phyloP scores from a whole-genome alignment of 306 rosid genomes.

The Dryas octopetala region DNA sequence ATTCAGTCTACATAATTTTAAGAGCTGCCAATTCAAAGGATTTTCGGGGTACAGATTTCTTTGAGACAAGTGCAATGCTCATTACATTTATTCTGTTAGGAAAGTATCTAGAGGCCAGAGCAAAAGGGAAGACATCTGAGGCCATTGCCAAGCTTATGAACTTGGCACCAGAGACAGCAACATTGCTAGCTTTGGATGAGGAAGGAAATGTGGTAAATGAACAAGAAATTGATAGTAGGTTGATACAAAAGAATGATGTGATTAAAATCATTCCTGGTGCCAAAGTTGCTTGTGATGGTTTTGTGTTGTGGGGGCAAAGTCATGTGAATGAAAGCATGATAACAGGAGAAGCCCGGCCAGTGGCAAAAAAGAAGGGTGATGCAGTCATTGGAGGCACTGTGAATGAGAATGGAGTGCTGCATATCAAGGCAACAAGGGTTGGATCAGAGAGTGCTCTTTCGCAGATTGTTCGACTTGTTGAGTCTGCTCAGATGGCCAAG shows the following conservation, averaged over 20 bases:
- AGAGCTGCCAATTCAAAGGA: conserved; percentile 55
- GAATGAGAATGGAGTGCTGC: conserved; percentile 83
- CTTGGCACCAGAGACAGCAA: conserved; percentile 70
- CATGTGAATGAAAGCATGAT: conserved; percentile 88
- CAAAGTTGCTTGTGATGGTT: conserved; percentile 75
- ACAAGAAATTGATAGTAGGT: conserved; percentile 53
- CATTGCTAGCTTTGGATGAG: conserved; percentile 43
- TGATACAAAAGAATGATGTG: conserved; percentile 72
- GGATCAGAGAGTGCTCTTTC: conserved; percentile 84
- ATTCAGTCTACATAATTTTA: conserved; percentile 61
- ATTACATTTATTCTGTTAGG: conserved; percentile 77
- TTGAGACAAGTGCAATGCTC: conserved; percentile 85
- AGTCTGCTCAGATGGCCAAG: conserved; percentile 89
- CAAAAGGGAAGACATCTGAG: conserved; percentile 78
- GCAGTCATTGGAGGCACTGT: conserved; percentile 78
- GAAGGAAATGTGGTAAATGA: conserved; percentile 51
- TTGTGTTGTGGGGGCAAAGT: conserved; percentile 68
- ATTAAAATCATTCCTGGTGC: conserved; percentile 68
- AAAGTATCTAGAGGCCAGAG: conserved; percentile 77
- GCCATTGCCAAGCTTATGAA: conserved; percentile 90
- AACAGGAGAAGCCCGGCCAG: conserved; percentile 75
- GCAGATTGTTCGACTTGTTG: conserved; percentile 84
- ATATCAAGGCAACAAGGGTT: conserved; percentile 71
- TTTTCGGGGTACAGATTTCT: conserved; percentile 72
- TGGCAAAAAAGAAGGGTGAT: conserved; percentile 55